phyloP scores from a whole-genome alignment of 495 filamentous ascomycete species.

The Tuber borchii region DNA sequence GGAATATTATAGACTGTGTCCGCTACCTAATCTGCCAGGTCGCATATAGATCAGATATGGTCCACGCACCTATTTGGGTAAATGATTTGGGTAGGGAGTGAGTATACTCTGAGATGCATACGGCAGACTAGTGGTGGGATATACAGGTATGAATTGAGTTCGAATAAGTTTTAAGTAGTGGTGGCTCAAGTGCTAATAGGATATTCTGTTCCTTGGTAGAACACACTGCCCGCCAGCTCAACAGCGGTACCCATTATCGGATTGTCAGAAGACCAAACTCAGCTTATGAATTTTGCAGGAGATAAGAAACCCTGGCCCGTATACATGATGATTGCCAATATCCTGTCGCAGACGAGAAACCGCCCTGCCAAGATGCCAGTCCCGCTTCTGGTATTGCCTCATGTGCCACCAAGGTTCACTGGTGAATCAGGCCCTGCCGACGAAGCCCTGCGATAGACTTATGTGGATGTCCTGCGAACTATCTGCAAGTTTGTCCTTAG shows the following conservation, averaged over 20 bases:
- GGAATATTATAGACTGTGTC: background rate
- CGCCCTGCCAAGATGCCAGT: background rate
- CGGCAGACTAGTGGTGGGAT: constrained; percentile 14
- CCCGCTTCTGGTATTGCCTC: background rate
- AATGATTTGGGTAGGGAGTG: background rate
- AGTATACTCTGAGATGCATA: constrained; percentile 12
- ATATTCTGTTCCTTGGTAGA: background rate
- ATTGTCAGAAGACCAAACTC: constrained; percentile 18
- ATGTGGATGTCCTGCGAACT: too few species aligned
- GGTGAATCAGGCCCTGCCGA: background rate
- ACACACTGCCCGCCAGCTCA: background rate
- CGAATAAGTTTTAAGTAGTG: background rate
- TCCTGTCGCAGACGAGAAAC: background rate
- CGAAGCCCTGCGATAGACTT: too few species aligned
- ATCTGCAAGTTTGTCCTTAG: too few species aligned
- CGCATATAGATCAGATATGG: background rate
- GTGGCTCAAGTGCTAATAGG: too few species aligned
- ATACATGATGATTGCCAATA: background rate
- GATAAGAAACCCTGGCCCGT: constrained; percentile 25
- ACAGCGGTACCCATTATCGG: constrained; percentile 21
- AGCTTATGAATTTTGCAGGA: constrained; percentile 25
- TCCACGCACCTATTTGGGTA: background rate
- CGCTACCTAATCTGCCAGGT: background rate
- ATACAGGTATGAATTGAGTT: background rate
- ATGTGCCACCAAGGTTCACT: background rate